Conservation (phyloP, 208 protist species). For the Tetramitus jugosus region DNA sequence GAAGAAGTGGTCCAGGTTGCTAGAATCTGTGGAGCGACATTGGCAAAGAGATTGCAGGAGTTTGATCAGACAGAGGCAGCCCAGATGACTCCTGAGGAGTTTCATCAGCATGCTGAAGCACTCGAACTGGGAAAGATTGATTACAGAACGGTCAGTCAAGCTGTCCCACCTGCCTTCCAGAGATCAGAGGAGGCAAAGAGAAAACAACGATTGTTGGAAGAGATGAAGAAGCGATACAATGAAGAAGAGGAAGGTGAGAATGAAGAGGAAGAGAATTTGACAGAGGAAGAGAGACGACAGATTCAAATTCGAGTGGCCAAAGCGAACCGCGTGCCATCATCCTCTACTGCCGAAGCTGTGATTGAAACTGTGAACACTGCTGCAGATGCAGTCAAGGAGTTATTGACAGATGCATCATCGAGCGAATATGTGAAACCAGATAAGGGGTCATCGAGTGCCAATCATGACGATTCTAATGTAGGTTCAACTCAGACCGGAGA, state of each 20-base stretch:
- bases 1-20: constrained; percentile 75
- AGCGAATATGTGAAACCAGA: too few relatives aligned
- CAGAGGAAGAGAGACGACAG: not conserved
- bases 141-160: not conserved
- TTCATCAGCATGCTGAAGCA: not conserved
- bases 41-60: constrained; percentile 62
- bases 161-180: not conserved
- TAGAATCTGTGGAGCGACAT: constrained; percentile 62
- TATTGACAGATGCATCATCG: too few relatives aligned
- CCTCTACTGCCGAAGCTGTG: not conserved
- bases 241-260: not conserved
- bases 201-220: not conserved
- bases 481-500: too few relatives aligned
- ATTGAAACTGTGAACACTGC: not conserved
- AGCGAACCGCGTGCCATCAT: not conserved
- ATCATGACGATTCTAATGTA: too few relatives aligned
- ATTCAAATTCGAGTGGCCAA: not conserved
- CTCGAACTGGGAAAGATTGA: not conserved
- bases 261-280: not conserved
- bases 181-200: not conserved
- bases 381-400: not conserved
- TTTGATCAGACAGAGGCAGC: constrained; percentile 65
- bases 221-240: not conserved
- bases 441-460: too few relatives aligned
- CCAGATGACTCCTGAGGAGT: constrained; percentile 27